Evolutionary conservation across 441 rosid species (phyloP).

Genomic region (Jatropha podagrica): DNA sequence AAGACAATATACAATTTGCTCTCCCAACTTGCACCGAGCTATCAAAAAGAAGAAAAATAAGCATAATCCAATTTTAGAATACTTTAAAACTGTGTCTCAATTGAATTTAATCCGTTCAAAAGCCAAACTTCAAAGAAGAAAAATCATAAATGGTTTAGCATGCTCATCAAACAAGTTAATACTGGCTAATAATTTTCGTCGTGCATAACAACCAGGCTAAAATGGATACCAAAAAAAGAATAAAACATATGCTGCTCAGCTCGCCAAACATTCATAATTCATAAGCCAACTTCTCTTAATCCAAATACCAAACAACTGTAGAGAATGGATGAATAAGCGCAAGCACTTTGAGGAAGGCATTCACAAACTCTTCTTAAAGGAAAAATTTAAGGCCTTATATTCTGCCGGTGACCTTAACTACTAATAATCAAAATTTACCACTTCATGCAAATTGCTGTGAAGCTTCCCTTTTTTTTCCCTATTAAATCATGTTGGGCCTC

Average conservation of each 20-base stretch:
- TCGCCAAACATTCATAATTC: background rate
- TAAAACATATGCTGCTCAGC: background rate
- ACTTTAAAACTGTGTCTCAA: too few species aligned
- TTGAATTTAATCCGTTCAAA: too few species aligned
- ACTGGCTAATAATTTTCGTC: too few species aligned
- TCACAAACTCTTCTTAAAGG: background rate
- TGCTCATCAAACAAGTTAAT: too few species aligned
- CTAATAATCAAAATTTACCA: background rate
- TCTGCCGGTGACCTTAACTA: background rate
- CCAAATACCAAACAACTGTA: background rate
- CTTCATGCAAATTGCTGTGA: background rate
- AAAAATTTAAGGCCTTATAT: background rate
- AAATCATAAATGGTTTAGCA: too few species aligned
- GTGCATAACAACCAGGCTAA: too few species aligned
- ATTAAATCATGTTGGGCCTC: constrained; percentile 79
- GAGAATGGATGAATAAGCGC: background rate
- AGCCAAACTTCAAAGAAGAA: too few species aligned
- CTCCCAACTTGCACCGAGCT: too few species aligned
- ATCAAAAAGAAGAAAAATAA: too few species aligned
- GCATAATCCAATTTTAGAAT: too few species aligned
- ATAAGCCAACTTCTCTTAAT: background rate
- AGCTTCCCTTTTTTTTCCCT: background rate
- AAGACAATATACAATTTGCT: too few species aligned
- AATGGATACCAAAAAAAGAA: background rate
- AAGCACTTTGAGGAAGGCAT: background rate